Base-by-base conservation (phyloP, 805 yeast genomes). In the Pichia cabralensis region DNA sequence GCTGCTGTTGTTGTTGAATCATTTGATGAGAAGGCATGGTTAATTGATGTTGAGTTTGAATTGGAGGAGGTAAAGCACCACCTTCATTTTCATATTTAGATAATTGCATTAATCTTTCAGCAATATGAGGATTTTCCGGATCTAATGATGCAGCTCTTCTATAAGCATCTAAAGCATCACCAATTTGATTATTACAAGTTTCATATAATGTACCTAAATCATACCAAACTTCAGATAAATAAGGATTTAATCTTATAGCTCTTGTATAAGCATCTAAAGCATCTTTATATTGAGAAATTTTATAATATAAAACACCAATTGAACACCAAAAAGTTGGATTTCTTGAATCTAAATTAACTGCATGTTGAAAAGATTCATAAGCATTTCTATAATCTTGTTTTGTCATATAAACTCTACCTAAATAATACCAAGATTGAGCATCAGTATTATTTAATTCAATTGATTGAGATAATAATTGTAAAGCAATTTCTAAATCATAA, bases 261-360 rank as follows among this genome's bases (percentile, higher is more conserved):
- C 97, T 69, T 7, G 97, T 88, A 62, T 92, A 92, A 12, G 98
- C 98, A 56, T 92, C 97, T 44, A 92, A 66, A 2, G 98, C 98
- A 56, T 92, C 98, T 38, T 95, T 71, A 62, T 84, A 92, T 63
- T 92, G 98, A 38, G 92, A 76, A 40, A 92, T 89, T 61, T 92
- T 96, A 60, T 89, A 92, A 62, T 92, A 92, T 39, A 92, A 68
- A 12, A 92, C 98, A 56, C 98, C 98, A 50, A 82, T 81, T 22
- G 88, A 79, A 48, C 94, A 82, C 98, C 98, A 92, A 65, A 92
- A 92, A 2, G 96, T 92, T 38, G 98, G 97, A 58, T 92, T 92
- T 56, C 96, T 73, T 25, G 94, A 80, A 58, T 92, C 97, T 43
- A 96, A 73, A 58, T 92, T 92, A 39, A 92, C 98, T 10, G 97